Conservation (phyloP, 1,139 yeast genomes). For the Candida tunisiensis region DNA sequence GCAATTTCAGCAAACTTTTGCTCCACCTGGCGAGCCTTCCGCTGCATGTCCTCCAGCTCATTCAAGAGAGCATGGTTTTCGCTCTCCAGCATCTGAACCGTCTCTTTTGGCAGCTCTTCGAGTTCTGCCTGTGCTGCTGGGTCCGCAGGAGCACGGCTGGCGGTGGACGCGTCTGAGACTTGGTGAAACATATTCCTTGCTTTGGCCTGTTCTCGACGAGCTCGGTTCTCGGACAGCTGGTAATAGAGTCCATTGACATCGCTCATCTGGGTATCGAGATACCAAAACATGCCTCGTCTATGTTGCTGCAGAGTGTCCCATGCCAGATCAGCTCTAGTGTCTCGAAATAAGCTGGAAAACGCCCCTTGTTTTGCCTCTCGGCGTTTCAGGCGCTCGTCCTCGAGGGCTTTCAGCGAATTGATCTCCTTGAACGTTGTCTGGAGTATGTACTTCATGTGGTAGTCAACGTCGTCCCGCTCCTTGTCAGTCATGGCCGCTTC, state of each 20-base stretch:
- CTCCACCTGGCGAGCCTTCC: constrained; percentile 36
- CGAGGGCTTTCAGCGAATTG: constrained; percentile 19
- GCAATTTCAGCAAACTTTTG: constrained; percentile 67
- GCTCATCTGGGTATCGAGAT: constrained; percentile 15
- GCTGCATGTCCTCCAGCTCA: constrained; percentile 34
- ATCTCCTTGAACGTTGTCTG: constrained; percentile 23
- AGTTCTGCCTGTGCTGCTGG: constrained; percentile 5
- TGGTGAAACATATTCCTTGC: constrained; percentile 12
- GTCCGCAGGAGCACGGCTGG: constrained; percentile 1
- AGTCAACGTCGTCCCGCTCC: constrained; percentile 25
- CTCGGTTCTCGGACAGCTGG: constrained; percentile 20
- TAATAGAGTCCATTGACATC: constrained; percentile 18
- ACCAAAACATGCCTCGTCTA: constrained; percentile 20
- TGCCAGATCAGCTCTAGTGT: constrained; percentile 12
- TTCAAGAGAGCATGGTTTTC: constrained; percentile 62
- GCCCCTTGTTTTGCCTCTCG: constrained; percentile 4
- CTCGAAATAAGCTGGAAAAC: constrained; percentile 7
- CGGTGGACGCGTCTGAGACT: background rate
- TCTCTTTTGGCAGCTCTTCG: constrained; percentile 34
- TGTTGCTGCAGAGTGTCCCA: constrained; percentile 14
- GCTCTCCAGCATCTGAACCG: constrained; percentile 45
- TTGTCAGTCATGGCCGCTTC: constrained; percentile 15
- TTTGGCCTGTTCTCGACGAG: constrained; percentile 17
- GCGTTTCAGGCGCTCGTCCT: constrained; percentile 11
- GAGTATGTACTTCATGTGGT: constrained; percentile 19